Conservation (phyloP, 2,329 filamentous ascomycete species). For the Arthrinium phaeospermum region DNA sequence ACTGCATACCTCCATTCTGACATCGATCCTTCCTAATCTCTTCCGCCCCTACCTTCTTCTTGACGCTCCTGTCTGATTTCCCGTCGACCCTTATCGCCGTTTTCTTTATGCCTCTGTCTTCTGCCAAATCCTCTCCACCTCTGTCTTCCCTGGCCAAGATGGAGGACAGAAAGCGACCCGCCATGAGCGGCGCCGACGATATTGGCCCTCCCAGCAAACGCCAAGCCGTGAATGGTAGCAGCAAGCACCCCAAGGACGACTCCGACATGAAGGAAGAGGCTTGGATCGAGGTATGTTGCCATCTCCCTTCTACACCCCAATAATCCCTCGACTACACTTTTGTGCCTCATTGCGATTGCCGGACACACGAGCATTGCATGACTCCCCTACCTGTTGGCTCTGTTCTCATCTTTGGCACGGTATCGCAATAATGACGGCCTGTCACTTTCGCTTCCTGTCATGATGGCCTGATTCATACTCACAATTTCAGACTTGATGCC, state of each 20-base stretch:
- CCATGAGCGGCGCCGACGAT: conserved; percentile 79
- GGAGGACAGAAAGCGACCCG: conserved; percentile 99
- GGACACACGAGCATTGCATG: not conserved
- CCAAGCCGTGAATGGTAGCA: conserved; percentile 83
- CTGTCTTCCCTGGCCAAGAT: conserved; percentile 90
- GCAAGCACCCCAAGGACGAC: conserved; percentile 60
- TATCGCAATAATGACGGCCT: conserved; percentile 4
- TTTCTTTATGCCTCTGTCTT: conserved; percentile 91
- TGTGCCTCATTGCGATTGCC: not conserved
- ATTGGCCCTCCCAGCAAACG: conserved; percentile 89
- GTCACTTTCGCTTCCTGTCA: conserved; percentile 14
- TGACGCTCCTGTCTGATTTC: conserved; percentile 8
- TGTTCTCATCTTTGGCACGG: not conserved
- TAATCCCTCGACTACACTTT: not conserved
- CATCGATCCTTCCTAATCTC: not conserved
- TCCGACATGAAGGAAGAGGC: conserved; percentile 63
- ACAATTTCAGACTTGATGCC: conserved; percentile 42
- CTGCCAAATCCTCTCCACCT: conserved; percentile 71
- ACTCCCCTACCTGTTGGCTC: not conserved
- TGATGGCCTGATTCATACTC: conserved; percentile 33
- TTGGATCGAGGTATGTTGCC: conserved; percentile 70
- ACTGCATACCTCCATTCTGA: conserved; percentile 8
- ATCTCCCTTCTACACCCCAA: conserved; percentile 28
- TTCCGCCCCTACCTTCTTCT: not conserved
- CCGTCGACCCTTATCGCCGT: conserved; percentile 42